Base-by-base conservation (phyloP, 208 protist species). In the Trypanosoma platydactyli region DNA sequence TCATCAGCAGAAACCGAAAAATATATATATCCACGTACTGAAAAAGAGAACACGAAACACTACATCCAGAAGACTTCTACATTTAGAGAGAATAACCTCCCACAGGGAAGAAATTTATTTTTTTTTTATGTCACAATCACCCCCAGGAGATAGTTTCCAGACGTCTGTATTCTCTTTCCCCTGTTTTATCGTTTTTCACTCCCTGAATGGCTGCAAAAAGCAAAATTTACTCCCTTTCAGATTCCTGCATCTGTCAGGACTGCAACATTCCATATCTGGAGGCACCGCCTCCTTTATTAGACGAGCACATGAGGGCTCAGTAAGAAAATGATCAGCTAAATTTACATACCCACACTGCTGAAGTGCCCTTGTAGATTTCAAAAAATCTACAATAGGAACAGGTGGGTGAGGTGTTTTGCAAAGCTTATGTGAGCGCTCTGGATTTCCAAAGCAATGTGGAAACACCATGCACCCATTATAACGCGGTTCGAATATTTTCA, bases 381-480 rank as follows among this genome's bases (percentile, higher is more conserved):
- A 1, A 56, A 68, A 68, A 46, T 40, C 3, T 42, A 5, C 18
- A 2, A 59, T 12, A 24, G 62, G 48, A 40, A 68, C 50, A 48
- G 46, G 35, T 68, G 62, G 42, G 27, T 68, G 62, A 45, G 62
- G 62, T 22, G 62, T 59, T 16, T 16, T 22, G 24, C 62, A 68
- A 38, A 13, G 50, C 11, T 1, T 4, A n/a, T 56, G 40, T 7
- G 62, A 45, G 4, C 5, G 41, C 40, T 56, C 53, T 38, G 62
- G 62, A 29, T 68, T 29, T 0, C 62, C 62, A 56, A 59, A 59
- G 29, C 62, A 68, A 38, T 68, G 62, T 5, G 62, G 62, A 42
- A 68, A 68, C n/a, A 68, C 27, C 42, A 68, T 56, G 30, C 62
- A 68, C 27, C 62, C 62, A 41, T 68, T 29, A 35, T 68, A 68